These are phyloP conservation scores for Pezicula radicicola DNA, from an alignment of 2,329 filamentous ascomycete genomes.

Conservation along the genomic window DNA sequence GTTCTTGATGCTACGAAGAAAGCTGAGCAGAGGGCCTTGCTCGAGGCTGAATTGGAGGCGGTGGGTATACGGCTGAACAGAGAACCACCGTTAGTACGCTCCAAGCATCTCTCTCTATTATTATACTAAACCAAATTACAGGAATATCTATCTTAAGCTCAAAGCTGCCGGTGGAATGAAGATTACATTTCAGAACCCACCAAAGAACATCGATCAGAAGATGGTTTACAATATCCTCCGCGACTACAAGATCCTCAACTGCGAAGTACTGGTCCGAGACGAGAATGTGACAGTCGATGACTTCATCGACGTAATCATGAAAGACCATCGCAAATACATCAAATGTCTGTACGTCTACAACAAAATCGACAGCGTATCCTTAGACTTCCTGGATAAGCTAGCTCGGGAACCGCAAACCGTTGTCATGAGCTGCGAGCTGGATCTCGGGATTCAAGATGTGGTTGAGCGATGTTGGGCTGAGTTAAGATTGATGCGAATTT, in stretches of 20 bases:
- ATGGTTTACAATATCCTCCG: slow-evolving; percentile 97
- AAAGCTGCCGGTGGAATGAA: slow-evolving; percentile 99
- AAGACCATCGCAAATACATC: slow-evolving; percentile 97
- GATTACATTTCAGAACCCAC: slow-evolving; percentile 88
- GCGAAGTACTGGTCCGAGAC: slow-evolving; percentile 91
- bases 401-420: slow-evolving; percentile 91
- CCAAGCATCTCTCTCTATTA: neutral
- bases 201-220: slow-evolving; percentile 92
- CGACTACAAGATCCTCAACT: slow-evolving; percentile 99
- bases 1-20: slow-evolving; percentile 94
- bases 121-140: slow-evolving; percentile 30
- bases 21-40: slow-evolving; percentile 82
- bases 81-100: slow-evolving; percentile 72
- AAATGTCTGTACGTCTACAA: slow-evolving; percentile 95
- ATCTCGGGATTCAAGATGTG: slow-evolving; percentile 89
- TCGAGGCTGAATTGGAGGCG: slow-evolving; percentile 91
- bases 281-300: slow-evolving; percentile 96
- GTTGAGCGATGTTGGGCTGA: slow-evolving; percentile 96
- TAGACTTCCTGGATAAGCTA: slow-evolving; percentile 89
- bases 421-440: slow-evolving; percentile 96
- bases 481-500: slow-evolving; percentile 82
- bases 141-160: slow-evolving; percentile 93
- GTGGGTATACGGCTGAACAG: slow-evolving; percentile 93
- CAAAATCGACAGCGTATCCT: slow-evolving; percentile 94
- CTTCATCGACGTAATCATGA: slow-evolving; percentile 99